Base-by-base conservation (phyloP, 805 yeast genomes). In the Kodamaea kakaduensis region DNA sequence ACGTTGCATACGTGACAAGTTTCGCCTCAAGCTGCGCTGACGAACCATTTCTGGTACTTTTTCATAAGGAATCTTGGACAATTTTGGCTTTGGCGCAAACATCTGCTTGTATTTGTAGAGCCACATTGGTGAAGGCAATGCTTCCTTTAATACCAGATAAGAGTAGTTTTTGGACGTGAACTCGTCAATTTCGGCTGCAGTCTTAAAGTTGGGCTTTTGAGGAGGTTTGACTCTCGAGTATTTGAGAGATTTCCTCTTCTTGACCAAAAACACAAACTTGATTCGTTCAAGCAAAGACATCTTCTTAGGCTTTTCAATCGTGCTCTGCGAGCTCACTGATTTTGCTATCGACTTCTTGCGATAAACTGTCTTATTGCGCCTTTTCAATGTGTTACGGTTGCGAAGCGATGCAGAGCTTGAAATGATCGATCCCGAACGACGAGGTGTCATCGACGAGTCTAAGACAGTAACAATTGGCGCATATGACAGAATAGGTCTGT, bases 201-300 rank as follows among this genome's bases (percentile, higher is more conserved):
- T 40, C 9, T 39, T 35, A 35, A 60, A 61, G 13, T 51, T 50
- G 6, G 59, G 45, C 3, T n/a, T 20, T 31, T 21, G 38, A 22
- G 29, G 36, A 12, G 17, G 35, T 29, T 13, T 13, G 6, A 50
- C 32, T 2, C 53, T 40, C 15, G 48, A 41, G 40, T 59, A 59
- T 18, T 55, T 58, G 35, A 62, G 56, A 1, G 69, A 62, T 1
- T 58, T 55, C 23, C 50, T 55, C 25, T 69, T 44, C 30, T 48
- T 55, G 4, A 64, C 65, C 5, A 69, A 69, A 33, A 64, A 65
- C 17, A 52, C 26, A 25, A 55, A 62, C 19, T 40, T 35, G 18
- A 48, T 18, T 23, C 24, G 17, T 20, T 22, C 31, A 16, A 32
- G 17, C 42, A 33, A 21, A 20, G 45, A 3, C 9, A 31, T 7